A percentile compares a stretch with the other conserved stretches of the same genome.
Conservation (phyloP, 2,329 filamentous ascomycete genomes). For the Penicillium hordei region DNA sequence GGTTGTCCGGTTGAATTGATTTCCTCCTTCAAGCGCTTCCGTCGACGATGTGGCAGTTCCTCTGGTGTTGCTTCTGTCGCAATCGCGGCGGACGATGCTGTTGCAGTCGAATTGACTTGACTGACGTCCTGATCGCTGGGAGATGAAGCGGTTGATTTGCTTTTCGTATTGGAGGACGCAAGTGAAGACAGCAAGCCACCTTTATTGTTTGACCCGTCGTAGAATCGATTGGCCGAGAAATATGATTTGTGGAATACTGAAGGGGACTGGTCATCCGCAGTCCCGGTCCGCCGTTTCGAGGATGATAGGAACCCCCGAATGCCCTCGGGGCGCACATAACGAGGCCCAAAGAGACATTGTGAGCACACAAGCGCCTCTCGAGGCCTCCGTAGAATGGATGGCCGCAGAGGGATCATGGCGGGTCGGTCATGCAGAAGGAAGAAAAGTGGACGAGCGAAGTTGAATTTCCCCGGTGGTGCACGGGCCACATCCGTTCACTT, state of each 20-base stretch:
- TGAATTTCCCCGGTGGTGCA: slow-evolving; percentile 32
- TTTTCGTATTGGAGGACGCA: slow-evolving; percentile 24
- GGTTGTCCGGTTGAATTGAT: slow-evolving; percentile 19
- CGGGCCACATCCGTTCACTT: slow-evolving; percentile 31
- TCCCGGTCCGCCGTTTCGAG: slow-evolving; percentile 31
- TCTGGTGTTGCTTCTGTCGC: slow-evolving; percentile 20
- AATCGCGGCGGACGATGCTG: slow-evolving; percentile 19
- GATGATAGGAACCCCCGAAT: slow-evolving; percentile 36
- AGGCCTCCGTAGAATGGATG: slow-evolving; percentile 34
- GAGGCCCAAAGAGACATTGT: slow-evolving; percentile 33
- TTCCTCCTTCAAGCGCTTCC: slow-evolving; percentile 44
- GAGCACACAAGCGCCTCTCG: slow-evolving; percentile 36
- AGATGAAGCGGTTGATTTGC: slow-evolving; percentile 4
- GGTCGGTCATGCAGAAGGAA: slow-evolving; percentile 14
- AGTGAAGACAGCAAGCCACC: slow-evolving; percentile 30
- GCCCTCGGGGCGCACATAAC: slow-evolving; percentile 17
- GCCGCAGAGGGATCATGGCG: slow-evolving; percentile 41
- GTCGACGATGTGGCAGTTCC: slow-evolving; percentile 45
- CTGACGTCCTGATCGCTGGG: slow-evolving; percentile 16
- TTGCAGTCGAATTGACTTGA: slow-evolving; percentile 14
- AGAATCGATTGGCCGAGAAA: slow-evolving; percentile 39
- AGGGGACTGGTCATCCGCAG: slow-evolving; percentile 28
- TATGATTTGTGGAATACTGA: slow-evolving; percentile 39
- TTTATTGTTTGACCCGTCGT: slow-evolving; percentile 20
- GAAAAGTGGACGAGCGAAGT: slow-evolving; percentile 23